Evolutionary conservation across 345 rosid species (phyloP).

Genomic region (Salix exigua): DNA sequence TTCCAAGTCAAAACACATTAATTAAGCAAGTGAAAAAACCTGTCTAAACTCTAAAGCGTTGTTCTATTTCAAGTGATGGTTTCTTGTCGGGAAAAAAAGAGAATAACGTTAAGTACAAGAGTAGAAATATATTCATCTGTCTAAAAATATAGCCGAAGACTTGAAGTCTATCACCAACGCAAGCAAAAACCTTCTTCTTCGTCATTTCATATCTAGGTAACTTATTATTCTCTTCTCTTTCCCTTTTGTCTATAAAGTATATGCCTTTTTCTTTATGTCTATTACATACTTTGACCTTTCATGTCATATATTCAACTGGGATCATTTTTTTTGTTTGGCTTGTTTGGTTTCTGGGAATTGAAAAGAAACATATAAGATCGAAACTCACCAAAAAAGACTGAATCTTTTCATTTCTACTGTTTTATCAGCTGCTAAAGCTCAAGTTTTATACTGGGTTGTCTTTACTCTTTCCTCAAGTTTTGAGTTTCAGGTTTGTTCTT

Average conservation of each 20-base stretch:
- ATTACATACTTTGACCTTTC: neutral
- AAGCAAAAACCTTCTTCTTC: neutral
- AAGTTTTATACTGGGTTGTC: neutral
- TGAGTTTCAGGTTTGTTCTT: neutral
- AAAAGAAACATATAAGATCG: neutral
- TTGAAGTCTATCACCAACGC: neutral
- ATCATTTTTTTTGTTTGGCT: neutral
- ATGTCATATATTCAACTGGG: neutral
- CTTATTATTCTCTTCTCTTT: neutral
- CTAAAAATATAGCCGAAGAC: neutral
- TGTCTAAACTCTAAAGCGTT: neutral
- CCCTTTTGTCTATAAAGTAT: neutral
- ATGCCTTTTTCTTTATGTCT: neutral
- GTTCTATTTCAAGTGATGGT: neutral
- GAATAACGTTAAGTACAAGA: neutral
- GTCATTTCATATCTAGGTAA: neutral
- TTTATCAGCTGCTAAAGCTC: neutral
- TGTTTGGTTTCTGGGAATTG: neutral
- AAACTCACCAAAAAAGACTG: neutral
- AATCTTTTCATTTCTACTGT: neutral
- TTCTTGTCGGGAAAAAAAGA: neutral
- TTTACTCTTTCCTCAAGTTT: neutral
- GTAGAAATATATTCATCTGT: neutral
- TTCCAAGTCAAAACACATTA: neutral
- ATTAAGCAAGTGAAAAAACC: neutral